Conservation (phyloP, 352 stramenopile species). For the Globisporangium apiculatum region DNA sequence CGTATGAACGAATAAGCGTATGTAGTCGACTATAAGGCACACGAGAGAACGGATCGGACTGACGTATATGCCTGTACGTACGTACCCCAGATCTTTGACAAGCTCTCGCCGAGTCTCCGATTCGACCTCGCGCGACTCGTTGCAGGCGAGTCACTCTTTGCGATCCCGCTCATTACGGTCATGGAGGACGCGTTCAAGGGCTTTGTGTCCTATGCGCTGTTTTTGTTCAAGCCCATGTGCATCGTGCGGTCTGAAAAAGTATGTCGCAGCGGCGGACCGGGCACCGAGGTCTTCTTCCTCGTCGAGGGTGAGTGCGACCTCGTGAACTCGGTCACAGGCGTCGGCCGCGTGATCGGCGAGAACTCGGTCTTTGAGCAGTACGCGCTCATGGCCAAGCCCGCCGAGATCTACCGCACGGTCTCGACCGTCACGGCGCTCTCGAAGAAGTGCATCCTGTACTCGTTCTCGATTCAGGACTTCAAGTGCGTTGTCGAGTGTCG, state of each 20-base stretch:
- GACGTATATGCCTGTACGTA: too few species aligned
- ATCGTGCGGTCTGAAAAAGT: conserved; percentile 67
- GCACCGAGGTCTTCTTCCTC: conserved; percentile 80
- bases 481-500: conserved; percentile 26
- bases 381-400: conserved; percentile 54
- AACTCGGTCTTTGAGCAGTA: conserved; percentile 83
- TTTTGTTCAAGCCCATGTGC: conserved; percentile 70
- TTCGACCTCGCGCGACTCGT: conserved; percentile 80
- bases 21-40: too few species aligned
- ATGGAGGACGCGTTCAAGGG: conserved; percentile 87
- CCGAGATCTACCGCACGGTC: conserved; percentile 72
- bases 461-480: conserved; percentile 73
- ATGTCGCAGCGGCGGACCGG: conserved; percentile 59
- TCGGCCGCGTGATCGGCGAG: conserved; percentile 52
- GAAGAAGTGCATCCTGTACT: conserved; percentile 71
- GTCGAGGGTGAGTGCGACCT: conserved; percentile 80
- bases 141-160: conserved; percentile 64
- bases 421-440: conserved; percentile 65
- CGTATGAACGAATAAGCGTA: too few species aligned
- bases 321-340: conserved; percentile 54
- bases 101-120: conserved; percentile 69
- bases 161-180: conserved; percentile 76
- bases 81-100: conserved; percentile 58
- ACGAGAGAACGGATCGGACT: too few species aligned
- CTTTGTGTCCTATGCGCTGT: conserved; percentile 84